These are phyloP conservation scores for Knoxdaviesia capensis DNA, from an alignment of 2,329 filamentous ascomycete genomes.

Conservation along the genomic window DNA sequence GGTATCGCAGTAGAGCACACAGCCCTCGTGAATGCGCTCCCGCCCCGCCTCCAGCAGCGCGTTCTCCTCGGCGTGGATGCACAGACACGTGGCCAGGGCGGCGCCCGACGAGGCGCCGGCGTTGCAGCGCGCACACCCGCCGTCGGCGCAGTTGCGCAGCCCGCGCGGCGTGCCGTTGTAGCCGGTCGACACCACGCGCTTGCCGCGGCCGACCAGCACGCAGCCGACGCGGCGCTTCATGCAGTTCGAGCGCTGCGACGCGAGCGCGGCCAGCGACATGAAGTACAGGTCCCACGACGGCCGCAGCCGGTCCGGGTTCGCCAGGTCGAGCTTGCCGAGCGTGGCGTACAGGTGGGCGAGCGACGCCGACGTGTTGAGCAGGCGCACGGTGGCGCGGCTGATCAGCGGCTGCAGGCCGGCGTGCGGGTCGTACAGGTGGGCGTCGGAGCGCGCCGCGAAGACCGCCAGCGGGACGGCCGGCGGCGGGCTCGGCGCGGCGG, in stretches of 20 bases:
- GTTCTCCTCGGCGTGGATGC: constrained; percentile 97
- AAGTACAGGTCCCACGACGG: constrained; percentile 96
- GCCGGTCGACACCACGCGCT: constrained; percentile 79
- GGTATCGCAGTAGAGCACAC: constrained; percentile 83
- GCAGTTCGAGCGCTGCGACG: constrained; percentile 81
- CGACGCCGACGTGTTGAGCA: constrained; percentile 67
- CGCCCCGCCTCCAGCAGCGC: constrained; percentile 84
- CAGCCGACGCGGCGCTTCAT: constrained; percentile 96
- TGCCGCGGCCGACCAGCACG: constrained; percentile 63
- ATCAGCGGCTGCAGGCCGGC: constrained; percentile 57
- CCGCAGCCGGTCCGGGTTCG: constrained; percentile 59
- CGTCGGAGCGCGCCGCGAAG: constrained; percentile 43
- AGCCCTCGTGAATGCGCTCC: constrained; percentile 66
- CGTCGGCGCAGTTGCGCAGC: constrained; percentile 76
- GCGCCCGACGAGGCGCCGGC: constrained; percentile 47
- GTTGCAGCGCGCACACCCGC: constrained; percentile 81
- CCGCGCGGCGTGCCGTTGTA: constrained; percentile 96
- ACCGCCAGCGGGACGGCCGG: constrained; percentile 21
- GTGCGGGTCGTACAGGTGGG: constrained; percentile 49
- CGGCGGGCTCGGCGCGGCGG: background rate
- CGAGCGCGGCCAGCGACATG: constrained; percentile 87
- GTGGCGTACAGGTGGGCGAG: constrained; percentile 52
- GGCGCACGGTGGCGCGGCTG: constrained; percentile 60
- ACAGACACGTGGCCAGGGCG: constrained; percentile 70
- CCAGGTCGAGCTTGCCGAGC: constrained; percentile 54